Base-by-base conservation (phyloP, 2,329 filamentous ascomycete genomes). In the Diaporthe vexans region DNA sequence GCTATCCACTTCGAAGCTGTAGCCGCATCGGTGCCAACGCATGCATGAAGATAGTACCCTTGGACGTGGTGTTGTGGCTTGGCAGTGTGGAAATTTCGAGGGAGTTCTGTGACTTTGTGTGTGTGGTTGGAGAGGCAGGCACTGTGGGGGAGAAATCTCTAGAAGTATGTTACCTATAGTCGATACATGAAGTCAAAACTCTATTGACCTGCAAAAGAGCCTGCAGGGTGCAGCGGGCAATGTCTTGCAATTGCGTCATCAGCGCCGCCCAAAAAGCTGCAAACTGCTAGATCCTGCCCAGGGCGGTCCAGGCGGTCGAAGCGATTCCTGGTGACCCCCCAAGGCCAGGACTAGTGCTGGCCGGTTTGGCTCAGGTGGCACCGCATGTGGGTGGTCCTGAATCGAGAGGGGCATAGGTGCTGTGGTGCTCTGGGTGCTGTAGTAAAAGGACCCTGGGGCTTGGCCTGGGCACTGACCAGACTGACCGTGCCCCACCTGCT, bases 1-100 rank as follows among this genome's bases (percentile, higher is more conserved):
- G 29, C 6, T 1, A 33, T 33, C 29, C 6, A 5, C 6, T 33
- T 5, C 29, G 29, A 33, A 33, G 1, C 29, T 33, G 5, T 7
- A 6, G 29, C 29, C 29, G 29, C 29, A 37, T 37, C 4, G 35
- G 35, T 37, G 35, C 35, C 29, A 29, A 29, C 29, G 4, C 10
- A 37, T 37, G 35, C 35, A 37, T 10, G 8, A 37, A 37, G 35
- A 37, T 4, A 9, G 4, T 37, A 37, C 35, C 35, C 35, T 1
- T 48, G 5, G 46, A n/a, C 10, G 46, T 24, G 48, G 48, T 51
- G 48, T 24, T 5, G 33, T 59, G 33, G 21, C 56, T 40, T 65
- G 59, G 40, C 40, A 33, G 40, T 40, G 63, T 68, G 33, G 48
- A 68, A 54, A 68, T 54, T 54, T 68, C 63, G 63, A 68, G 29